Evolutionary conservation across 768 basidiomycete species (phyloP).

Genomic region (Panaeolus cyanescens): DNA sequence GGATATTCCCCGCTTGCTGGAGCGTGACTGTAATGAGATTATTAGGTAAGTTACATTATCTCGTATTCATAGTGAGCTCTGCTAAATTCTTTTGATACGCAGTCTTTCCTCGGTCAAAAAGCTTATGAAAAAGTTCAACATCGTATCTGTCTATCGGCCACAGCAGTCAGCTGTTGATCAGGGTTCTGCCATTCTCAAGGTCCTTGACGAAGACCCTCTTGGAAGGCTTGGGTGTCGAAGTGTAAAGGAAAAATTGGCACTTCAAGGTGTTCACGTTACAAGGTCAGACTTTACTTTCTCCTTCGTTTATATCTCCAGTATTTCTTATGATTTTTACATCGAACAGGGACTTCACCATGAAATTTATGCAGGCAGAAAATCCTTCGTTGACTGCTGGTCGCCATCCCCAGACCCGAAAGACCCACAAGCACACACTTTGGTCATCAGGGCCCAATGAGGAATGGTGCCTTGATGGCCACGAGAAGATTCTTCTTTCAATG

Average conservation of each 20-base stretch:
- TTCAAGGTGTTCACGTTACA: slow-evolving; percentile 11
- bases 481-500: slow-evolving; percentile 25
- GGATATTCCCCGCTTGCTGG: too few species aligned
- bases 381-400: slow-evolving; percentile 8
- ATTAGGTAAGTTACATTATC: too few species aligned
- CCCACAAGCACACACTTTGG: slow-evolving; percentile 20
- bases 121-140: too few species aligned
- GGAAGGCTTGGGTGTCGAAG: slow-evolving; percentile 11
- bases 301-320: background rate
- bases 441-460: slow-evolving; percentile 30
- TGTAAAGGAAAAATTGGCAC: slow-evolving; percentile 16
- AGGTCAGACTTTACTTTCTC: slow-evolving; percentile 2
- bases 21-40: too few species aligned
- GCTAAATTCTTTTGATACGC: too few species aligned
- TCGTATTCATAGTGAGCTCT: too few species aligned
- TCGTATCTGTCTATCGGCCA: too few species aligned
- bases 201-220: slow-evolving; percentile 15
- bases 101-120: too few species aligned
- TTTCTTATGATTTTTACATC: background rate
- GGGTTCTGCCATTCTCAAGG: slow-evolving; percentile 7
- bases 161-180: too few species aligned
- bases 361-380: slow-evolving; percentile 8
- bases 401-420: slow-evolving; percentile 19
- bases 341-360: slow-evolving; percentile 12
- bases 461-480: slow-evolving; percentile 30